These are phyloP conservation scores for Aurifilum marmelostoma DNA, from an alignment of 2,329 filamentous ascomycete genomes.

Conservation along the genomic window DNA sequence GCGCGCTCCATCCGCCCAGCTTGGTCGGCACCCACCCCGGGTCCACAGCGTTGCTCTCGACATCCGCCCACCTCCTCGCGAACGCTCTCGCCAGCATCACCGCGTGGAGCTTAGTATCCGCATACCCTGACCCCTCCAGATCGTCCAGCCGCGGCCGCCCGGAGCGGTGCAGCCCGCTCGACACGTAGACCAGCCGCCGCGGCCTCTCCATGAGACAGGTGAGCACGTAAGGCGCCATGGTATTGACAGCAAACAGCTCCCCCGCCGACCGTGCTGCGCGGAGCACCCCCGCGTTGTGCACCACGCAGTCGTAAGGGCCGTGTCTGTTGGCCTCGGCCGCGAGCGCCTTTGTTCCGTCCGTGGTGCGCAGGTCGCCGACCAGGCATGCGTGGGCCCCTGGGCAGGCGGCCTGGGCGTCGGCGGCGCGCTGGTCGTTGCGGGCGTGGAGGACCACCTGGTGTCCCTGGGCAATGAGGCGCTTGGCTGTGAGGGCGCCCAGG, in stretches of 20 bases:
- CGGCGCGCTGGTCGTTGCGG: constrained; percentile 56
- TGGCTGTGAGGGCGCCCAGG: constrained; percentile 55
- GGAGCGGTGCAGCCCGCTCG: constrained; percentile 52
- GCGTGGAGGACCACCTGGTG: constrained; percentile 61
- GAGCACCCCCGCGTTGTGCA: constrained; percentile 61
- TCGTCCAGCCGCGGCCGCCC: constrained; percentile 53
- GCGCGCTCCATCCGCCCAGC: constrained; percentile 53
- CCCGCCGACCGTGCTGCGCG: constrained; percentile 42
- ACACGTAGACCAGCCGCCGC: constrained; percentile 54
- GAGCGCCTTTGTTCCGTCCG: constrained; percentile 54
- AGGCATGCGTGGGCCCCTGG: constrained; percentile 55
- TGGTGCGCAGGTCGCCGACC: constrained; percentile 55
- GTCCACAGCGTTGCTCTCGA: constrained; percentile 51
- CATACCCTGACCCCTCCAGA: constrained; percentile 45
- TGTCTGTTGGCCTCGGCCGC: constrained; percentile 53
- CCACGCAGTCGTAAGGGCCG: constrained; percentile 56
- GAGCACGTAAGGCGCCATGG: constrained; percentile 60
- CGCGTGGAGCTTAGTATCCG: constrained; percentile 60
- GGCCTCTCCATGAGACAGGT: constrained; percentile 53
- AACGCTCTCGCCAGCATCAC: constrained; percentile 59
- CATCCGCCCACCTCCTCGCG: constrained; percentile 45
- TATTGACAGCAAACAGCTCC: constrained; percentile 58
- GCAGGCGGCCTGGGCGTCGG: constrained; percentile 50
- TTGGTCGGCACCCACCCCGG: constrained; percentile 60
- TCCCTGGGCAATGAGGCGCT: constrained; percentile 52